A percentile compares a stretch with the other conserved stretches of the same genome.
Evolutionary conservation across 2,329 filamentous ascomycete genomes (phyloP).

Genomic region (Zelopaecilomyces penicillatus): DNA sequence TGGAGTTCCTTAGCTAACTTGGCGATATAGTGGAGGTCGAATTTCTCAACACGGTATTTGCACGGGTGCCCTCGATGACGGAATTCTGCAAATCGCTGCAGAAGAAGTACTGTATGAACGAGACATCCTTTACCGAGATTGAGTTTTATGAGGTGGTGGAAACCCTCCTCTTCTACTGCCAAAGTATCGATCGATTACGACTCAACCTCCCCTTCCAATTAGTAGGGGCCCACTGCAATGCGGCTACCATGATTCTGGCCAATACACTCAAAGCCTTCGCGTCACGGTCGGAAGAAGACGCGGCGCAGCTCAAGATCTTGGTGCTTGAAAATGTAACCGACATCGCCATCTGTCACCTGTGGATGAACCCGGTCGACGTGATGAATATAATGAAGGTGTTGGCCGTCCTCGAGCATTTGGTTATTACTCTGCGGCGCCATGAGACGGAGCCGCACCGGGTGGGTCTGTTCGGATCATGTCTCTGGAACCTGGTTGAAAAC

Average conservation of each 20-base stretch:
- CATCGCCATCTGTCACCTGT: conserved; percentile 37
- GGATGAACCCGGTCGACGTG: conserved; percentile 43
- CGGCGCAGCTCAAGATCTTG: conserved; percentile 33
- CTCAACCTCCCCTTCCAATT: conserved; percentile 45
- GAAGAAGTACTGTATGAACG: conserved; percentile 39
- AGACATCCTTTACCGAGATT: conserved; percentile 39
- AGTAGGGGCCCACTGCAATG: conserved; percentile 35
- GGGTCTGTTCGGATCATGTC: conserved; percentile 33
- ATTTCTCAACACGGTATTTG: conserved; percentile 38
- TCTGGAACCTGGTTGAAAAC: conserved; percentile 43
- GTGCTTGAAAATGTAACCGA: conserved; percentile 44
- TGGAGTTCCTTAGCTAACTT: too few species aligned
- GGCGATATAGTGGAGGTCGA: conserved; percentile 36
- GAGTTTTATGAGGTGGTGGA: conserved; percentile 36
- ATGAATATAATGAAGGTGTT: conserved; percentile 38
- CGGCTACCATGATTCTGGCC: conserved; percentile 43
- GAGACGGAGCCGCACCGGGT: conserved; percentile 27
- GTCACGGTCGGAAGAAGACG: conserved; percentile 35
- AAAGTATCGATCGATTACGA: conserved; percentile 37
- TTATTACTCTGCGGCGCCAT: conserved; percentile 38
- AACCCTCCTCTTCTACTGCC: conserved; percentile 35
- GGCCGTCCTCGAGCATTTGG: conserved; percentile 33
- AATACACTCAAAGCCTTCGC: conserved; percentile 43
- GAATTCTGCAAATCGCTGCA: conserved; percentile 36
- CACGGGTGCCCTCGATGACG: conserved; percentile 36